Percentiles rank a stretch among this genome's conserved stretches.
Conservation (phyloP, 129 eudicot species). For the Escallonia rubra region DNA sequence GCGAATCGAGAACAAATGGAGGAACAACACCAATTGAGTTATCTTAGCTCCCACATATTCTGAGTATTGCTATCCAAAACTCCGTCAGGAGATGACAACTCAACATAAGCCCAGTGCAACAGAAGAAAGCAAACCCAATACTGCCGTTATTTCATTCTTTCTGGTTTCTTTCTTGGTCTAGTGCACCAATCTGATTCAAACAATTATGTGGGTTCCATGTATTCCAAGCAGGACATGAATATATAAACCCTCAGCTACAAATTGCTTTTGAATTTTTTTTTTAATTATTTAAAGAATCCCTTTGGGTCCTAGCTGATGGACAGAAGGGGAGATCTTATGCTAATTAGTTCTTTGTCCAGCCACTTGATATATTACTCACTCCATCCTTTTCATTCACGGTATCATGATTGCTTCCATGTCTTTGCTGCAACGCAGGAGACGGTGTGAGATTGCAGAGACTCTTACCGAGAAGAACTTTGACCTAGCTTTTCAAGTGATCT, state of each 20-base stretch:
- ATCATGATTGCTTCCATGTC: constrained; percentile 3
- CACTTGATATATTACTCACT: too few relatives aligned
- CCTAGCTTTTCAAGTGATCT: constrained; percentile 90
- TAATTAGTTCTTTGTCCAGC: neutral
- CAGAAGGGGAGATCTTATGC: neutral
- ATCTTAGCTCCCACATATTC: neutral
- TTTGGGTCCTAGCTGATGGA: neutral
- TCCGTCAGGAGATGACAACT: neutral
- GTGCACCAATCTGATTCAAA: too few relatives aligned
- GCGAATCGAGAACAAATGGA: too few relatives aligned
- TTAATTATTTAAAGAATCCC: neutral
- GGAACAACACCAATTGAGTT: too few relatives aligned
- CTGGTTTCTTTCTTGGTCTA: too few relatives aligned
- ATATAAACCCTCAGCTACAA: too few relatives aligned
- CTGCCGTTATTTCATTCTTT: too few relatives aligned
- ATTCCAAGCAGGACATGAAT: too few relatives aligned
- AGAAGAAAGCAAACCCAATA: neutral
- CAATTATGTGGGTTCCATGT: too few relatives aligned
- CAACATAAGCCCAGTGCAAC: neutral
- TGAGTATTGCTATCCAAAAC: neutral
- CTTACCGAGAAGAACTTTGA: constrained; percentile 88
- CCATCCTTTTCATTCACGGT: neutral
- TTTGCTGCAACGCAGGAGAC: constrained; percentile 53
- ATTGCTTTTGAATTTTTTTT: too few relatives aligned
- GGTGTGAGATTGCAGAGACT: constrained; percentile 95